Evolutionary conservation across 148 eudicot species (phyloP).

Genomic region (Rhododendron molle): DNA sequence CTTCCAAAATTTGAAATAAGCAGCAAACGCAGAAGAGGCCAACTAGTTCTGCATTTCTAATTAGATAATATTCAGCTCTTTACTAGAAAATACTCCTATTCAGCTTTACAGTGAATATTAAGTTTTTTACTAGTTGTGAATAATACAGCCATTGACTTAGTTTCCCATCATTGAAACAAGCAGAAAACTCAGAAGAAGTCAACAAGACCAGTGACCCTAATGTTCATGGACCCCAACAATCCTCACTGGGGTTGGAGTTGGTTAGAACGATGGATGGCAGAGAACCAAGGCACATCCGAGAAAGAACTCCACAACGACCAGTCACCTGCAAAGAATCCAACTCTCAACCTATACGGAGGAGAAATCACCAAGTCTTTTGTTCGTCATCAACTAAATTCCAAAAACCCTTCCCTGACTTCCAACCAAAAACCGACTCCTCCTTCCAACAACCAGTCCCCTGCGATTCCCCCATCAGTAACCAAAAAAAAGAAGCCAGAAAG

Average conservation of each 20-base stretch:
- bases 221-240: constrained; percentile 75
- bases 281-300: constrained; percentile 36
- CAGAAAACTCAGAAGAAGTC: constrained; percentile 93
- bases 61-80: constrained; percentile 1
- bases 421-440: constrained; percentile 29
- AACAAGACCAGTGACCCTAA: constrained; percentile 46
- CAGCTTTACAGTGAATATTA: background rate
- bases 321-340: constrained; percentile 14
- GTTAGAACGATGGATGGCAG: constrained; percentile 94
- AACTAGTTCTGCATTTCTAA: constrained; percentile 43
- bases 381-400: constrained; percentile 49
- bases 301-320: constrained; percentile 30
- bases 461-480: constrained; percentile 33
- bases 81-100: background rate
- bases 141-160: background rate
- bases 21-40: constrained; percentile 87
- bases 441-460: constrained; percentile 43
- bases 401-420: constrained; percentile 25
- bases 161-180: constrained; percentile 15
- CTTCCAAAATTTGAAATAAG: constrained; percentile 14
- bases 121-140: background rate
- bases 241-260: constrained; percentile 99
- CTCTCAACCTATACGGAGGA: constrained; percentile 14
- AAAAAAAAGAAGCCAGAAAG: constrained; percentile 45
- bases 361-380: constrained; percentile 50